phyloP scores from a whole-genome alignment of 768 basidiomycete species.

The Lactarius hengduanensis region DNA sequence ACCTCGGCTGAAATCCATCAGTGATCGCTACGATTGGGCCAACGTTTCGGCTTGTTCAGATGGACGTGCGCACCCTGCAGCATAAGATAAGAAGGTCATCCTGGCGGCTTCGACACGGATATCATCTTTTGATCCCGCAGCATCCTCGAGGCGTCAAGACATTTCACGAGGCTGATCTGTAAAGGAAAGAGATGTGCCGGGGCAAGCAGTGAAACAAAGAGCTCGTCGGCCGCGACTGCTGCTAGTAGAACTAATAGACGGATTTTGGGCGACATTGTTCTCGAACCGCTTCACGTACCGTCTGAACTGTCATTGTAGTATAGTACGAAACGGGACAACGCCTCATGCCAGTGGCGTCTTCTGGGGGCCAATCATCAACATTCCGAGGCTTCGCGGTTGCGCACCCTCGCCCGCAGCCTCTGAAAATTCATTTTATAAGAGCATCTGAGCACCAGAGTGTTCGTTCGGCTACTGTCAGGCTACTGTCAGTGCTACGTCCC shows the following conservation, averaged over 20 bases:
- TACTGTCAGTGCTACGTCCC: no score
- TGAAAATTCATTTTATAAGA: background rate
- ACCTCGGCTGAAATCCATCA: no score
- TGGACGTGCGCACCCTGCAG: constrained; percentile 34
- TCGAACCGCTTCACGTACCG: constrained; percentile 56
- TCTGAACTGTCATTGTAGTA: constrained; percentile 32
- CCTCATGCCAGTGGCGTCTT: background rate
- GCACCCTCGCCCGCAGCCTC: background rate
- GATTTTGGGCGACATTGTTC: constrained; percentile 69
- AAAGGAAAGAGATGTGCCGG: background rate
- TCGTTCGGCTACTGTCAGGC: background rate
- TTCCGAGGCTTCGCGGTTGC: constrained; percentile 29
- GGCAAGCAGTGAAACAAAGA: no score
- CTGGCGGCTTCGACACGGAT: constrained; percentile 70
- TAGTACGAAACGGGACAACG: background rate
- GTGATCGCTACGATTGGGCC: no score
- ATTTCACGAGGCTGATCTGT: constrained; percentile 54
- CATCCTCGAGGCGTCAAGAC: constrained; percentile 46
- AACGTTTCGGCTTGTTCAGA: no score
- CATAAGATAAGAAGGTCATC: constrained; percentile 71
- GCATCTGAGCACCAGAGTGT: background rate
- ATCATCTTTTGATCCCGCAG: constrained; percentile 44
- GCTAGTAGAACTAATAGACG: constrained; percentile 45
- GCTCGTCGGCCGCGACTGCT: constrained; percentile 44
- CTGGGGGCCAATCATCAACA: background rate